These are phyloP conservation scores for Aureobasidium pullulans DNA, from an alignment of 2,329 filamentous ascomycete species.

Conservation along the genomic window DNA sequence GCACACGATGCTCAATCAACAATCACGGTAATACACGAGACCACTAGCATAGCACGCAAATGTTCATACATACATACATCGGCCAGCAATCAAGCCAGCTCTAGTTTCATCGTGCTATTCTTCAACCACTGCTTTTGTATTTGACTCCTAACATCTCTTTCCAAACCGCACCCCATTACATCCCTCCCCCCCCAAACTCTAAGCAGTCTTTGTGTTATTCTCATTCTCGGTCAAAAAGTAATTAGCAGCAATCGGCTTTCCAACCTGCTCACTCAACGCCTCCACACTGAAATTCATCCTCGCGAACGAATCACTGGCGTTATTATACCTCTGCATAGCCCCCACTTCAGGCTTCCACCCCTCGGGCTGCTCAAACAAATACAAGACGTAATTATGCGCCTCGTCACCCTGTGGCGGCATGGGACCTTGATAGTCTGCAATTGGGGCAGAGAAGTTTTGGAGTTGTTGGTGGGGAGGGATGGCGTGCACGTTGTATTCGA, in stretches of 20 bases:
- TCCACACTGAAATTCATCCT: constrained; percentile 22
- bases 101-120: too few species aligned
- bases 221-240: constrained; percentile 16
- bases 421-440: constrained; percentile 22
- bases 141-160: too few species aligned
- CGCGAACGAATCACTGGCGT: constrained; percentile 9
- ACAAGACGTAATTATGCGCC: constrained; percentile 25
- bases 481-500: constrained; percentile 20
- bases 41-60: too few species aligned
- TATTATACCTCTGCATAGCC: constrained; percentile 15
- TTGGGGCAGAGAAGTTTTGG: constrained; percentile 15
- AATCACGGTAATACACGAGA: too few species aligned
- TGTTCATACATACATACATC: too few species aligned
- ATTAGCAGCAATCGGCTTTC: constrained; percentile 22
- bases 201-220: not conserved
- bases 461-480: constrained; percentile 15
- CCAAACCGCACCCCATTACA: too few species aligned
- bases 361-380: constrained; percentile 24
- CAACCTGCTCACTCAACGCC: constrained; percentile 19
- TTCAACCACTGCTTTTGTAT: too few species aligned
- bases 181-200: too few species aligned
- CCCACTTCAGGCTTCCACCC: constrained; percentile 19
- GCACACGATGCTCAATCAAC: too few species aligned
- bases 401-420: constrained; percentile 22
- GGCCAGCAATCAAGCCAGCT: too few species aligned